These are phyloP conservation scores for Dryas octopetala DNA, from an alignment of 306 rosid species.

Conservation along the genomic window DNA sequence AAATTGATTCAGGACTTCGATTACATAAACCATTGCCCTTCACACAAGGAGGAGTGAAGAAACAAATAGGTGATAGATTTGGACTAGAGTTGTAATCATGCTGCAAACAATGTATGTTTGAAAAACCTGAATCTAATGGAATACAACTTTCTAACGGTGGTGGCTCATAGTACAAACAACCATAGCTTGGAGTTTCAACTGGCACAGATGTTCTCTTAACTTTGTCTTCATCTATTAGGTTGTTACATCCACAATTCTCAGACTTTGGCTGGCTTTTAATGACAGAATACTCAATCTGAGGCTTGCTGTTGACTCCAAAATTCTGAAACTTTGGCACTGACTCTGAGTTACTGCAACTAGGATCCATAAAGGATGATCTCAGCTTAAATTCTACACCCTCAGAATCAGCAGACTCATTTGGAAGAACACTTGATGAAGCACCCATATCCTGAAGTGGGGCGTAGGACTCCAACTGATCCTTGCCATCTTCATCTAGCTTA, in stretches of 20 bases:
- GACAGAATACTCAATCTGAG: conserved; percentile 34
- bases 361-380: conserved; percentile 47
- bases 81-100: conserved; percentile 52
- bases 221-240: conserved; percentile 42
- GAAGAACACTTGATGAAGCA: conserved; percentile 55
- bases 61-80: conserved; percentile 52
- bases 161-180: conserved; percentile 79
- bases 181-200: conserved; percentile 50
- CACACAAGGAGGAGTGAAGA: conserved; percentile 81
- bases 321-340: conserved; percentile 37
- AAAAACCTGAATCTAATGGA: conserved; percentile 54
- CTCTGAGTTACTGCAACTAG: conserved; percentile 50
- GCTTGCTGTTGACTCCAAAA: conserved; percentile 33
- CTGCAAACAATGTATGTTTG: conserved; percentile 42
- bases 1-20: conserved; percentile 81
- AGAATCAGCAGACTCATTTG: conserved; percentile 63
- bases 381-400: conserved; percentile 54
- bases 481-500: conserved; percentile 53
- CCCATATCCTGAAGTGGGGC: conserved; percentile 50
- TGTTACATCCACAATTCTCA: conserved; percentile 29
- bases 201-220: conserved; percentile 40
- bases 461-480: conserved; percentile 62
- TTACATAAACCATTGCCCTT: conserved; percentile 48
- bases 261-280: conserved; percentile 19
- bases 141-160: conserved; percentile 48